These are phyloP conservation scores for Populus hybrid DNA, from an alignment of 441 rosid genomes.

Conservation along the genomic window DNA sequence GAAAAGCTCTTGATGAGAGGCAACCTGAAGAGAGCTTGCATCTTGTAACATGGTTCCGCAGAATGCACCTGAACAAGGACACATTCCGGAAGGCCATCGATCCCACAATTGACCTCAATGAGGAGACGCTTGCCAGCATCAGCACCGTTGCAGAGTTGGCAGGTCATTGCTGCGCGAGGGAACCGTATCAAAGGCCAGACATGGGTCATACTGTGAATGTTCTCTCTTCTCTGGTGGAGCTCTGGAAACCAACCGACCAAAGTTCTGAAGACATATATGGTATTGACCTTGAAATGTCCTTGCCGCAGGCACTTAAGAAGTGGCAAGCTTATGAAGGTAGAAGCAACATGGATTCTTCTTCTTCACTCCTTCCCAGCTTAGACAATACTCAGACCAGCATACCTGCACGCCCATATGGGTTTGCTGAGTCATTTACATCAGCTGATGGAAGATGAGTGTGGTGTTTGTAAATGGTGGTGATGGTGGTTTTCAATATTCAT, in stretches of 20 bases:
- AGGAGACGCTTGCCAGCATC: slow-evolving; percentile 58
- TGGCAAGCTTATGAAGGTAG: slow-evolving; percentile 34
- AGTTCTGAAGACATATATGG: slow-evolving; percentile 70
- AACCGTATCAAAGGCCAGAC: slow-evolving; percentile 90
- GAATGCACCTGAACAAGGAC: slow-evolving; percentile 45
- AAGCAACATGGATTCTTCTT: slow-evolving; percentile 24
- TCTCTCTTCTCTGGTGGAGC: slow-evolving; percentile 70
- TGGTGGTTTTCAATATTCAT: slow-evolving; percentile 16
- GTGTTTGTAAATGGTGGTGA: slow-evolving; percentile 19
- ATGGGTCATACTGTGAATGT: slow-evolving; percentile 85
- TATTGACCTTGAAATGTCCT: slow-evolving; percentile 68
- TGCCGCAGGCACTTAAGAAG: slow-evolving; percentile 32
- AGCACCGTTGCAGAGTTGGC: slow-evolving; percentile 81
- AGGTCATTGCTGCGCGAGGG: slow-evolving; percentile 86
- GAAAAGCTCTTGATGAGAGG: slow-evolving; percentile 63
- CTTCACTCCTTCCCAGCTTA: slow-evolving; percentile 20
- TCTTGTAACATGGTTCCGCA: slow-evolving; percentile 71
- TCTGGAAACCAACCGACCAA: slow-evolving; percentile 76
- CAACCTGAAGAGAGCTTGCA: slow-evolving; percentile 74
- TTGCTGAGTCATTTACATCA: slow-evolving; percentile 29
- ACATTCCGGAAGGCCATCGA: slow-evolving; percentile 64
- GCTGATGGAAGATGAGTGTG: slow-evolving; percentile 28
- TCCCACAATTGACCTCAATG: slow-evolving; percentile 39
- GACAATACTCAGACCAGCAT: slow-evolving; percentile 38
- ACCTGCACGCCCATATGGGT: slow-evolving; percentile 24